Evolutionary conservation across 352 stramenopile genomes (phyloP).

Genomic region (Pythium guiyangense): DNA sequence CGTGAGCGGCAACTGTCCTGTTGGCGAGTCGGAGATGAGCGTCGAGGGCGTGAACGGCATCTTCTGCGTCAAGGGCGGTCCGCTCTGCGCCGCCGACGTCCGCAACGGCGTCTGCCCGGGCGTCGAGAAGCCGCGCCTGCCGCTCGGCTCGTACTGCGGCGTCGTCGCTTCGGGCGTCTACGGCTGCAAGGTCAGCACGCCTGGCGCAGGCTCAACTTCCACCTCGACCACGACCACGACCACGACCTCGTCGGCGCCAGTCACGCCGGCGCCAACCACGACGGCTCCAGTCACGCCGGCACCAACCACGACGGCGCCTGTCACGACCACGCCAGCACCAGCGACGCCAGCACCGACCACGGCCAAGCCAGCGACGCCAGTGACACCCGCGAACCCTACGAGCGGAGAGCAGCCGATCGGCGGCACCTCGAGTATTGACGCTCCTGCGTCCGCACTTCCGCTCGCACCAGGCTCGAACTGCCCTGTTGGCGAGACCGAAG

Average conservation of each 20-base stretch:
- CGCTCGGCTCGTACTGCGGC: conserved; percentile 14
- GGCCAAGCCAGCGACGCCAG: no score
- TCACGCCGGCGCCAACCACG: no score
- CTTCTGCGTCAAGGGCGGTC: no score
- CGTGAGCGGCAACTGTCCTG: no score
- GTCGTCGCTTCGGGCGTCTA: conserved; percentile 15
- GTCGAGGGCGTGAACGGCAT: no score
- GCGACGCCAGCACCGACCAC: no score
- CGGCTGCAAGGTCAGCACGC: conserved; percentile 14
- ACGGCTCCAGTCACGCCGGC: background rate
- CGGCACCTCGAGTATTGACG: background rate
- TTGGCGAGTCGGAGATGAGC: no score
- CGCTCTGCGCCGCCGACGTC: no score
- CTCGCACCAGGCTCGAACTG: conserved; percentile 2
- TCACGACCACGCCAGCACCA: no score
- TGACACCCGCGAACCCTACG: no score
- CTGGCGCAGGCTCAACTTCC: no score
- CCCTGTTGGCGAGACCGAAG: background rate
- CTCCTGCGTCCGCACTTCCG: background rate
- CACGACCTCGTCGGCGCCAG: background rate
- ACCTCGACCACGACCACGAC: no score
- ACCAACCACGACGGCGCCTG: background rate
- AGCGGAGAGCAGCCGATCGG: background rate
- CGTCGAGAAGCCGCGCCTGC: conserved; percentile 8
- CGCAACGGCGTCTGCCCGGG: conserved; percentile 17